Evolutionary conservation across 108 stramenopile genomes (phyloP).

Genomic region (Hondaea fermentalgiana): DNA sequence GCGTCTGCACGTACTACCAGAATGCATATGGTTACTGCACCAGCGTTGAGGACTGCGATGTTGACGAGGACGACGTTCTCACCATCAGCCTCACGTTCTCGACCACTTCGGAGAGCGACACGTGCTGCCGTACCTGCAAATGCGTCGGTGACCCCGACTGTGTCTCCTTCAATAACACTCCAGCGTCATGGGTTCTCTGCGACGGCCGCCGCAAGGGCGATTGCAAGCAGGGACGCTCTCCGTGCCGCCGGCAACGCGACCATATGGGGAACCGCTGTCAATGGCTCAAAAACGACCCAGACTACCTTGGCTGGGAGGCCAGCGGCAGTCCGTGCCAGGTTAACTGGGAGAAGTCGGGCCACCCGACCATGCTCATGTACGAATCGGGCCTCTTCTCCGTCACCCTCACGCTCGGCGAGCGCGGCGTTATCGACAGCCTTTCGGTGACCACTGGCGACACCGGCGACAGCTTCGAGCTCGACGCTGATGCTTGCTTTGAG

Average conservation of each 20-base stretch:
- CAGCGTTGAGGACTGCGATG: background rate
- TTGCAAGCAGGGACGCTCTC: background rate
- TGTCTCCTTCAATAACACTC: background rate
- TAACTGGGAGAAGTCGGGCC: background rate
- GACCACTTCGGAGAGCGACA: background rate
- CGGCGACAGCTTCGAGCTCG: background rate
- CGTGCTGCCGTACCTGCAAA: background rate
- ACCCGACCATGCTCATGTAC: conserved; percentile 11
- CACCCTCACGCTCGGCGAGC: background rate
- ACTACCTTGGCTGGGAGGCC: background rate
- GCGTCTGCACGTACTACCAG: no score
- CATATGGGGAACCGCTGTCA: background rate
- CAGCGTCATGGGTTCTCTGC: background rate
- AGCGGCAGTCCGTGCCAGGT: background rate
- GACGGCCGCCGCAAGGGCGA: background rate
- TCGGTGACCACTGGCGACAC: background rate
- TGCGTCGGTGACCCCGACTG: background rate
- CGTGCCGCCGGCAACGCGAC: background rate
- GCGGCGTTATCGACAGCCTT: background rate
- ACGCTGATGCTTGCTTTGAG: background rate
- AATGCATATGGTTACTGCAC: background rate
- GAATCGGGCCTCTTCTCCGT: background rate
- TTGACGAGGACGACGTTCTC: background rate
- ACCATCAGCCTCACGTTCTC: background rate
- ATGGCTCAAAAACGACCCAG: background rate